A percentile compares a stretch with the other conserved stretches of the same genome.
phyloP scores from a whole-genome alignment of 495 filamentous ascomycete genomes.

The Penicillium chermesinum region DNA sequence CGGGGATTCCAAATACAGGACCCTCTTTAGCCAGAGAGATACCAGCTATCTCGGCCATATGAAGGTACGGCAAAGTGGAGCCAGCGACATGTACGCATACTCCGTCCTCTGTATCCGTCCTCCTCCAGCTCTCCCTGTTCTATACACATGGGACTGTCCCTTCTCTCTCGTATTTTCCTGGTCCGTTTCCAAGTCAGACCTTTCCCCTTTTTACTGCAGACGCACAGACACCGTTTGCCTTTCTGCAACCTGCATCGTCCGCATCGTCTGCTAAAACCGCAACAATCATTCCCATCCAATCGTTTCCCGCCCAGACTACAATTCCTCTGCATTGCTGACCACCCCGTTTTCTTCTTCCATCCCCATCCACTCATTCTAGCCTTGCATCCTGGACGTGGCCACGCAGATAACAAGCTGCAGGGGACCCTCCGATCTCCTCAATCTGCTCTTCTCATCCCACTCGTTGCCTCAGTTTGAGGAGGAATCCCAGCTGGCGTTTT shows the following conservation, averaged over 20 bases:
- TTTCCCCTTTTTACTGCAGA: background rate
- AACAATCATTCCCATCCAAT: constrained; percentile 13
- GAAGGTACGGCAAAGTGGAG: background rate
- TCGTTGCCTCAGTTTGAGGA: background rate
- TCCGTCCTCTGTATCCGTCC: too few species aligned
- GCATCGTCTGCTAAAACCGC: background rate
- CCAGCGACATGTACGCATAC: too few species aligned
- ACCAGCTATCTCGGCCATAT: background rate
- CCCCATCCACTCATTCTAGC: constrained; percentile 13
- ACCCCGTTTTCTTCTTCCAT: constrained; percentile 1
- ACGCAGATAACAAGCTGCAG: constrained; percentile 1
- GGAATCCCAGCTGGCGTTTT: background rate
- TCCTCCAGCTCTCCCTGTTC: too few species aligned
- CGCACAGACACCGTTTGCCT: constrained; percentile 21
- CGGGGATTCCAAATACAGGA: background rate
- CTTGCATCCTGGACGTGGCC: background rate
- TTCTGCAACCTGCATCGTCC: background rate
- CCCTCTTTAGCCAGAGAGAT: background rate
- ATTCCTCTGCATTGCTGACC: constrained; percentile 2
- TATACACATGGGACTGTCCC: too few species aligned
- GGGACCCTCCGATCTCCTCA: background rate
- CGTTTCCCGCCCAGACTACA: constrained; percentile 15
- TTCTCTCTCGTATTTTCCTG: too few species aligned
- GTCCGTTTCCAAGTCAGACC: too few species aligned
- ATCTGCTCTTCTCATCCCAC: background rate